Evolutionary conservation across 352 stramenopile genomes (phyloP), one percentile per base, ranked within the genome.

Genomic region (Phytophthora tentaculata): DNA sequence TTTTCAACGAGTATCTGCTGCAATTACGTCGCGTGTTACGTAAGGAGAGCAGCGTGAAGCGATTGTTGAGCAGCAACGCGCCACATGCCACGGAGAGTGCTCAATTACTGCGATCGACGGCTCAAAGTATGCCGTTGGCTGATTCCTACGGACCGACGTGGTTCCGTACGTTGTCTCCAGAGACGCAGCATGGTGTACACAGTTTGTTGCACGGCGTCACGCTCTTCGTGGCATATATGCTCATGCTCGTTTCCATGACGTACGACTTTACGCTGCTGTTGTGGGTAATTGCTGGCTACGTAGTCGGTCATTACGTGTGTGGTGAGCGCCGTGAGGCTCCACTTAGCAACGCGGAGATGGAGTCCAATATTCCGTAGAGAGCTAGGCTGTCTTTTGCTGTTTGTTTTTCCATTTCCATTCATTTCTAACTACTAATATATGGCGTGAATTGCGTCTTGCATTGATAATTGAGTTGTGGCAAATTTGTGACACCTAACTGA

Each of bases 221-320:
- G 9, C 89, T 91, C 44, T 64, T 88, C 13, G 72, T 92, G 19
- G 84, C 84, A 13, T 92, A 92, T 57, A 80, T 92, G 83, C 80
- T 92, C 26, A 92, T 92, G 84, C 79, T 92, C 20, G 84, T 89
- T 19, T 86, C 84, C 20, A 92, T 92, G 84, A 92, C 84, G 23
- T 92, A 92, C 72, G 84, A 92, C 60, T 77, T 80, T 55, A 71
- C 74, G 53, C 67, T 92, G 55, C 80, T 92, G 19, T 26, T 84
- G 10, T 86, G 77, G 73, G 74, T 74, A 12, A 77, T 92, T 37
- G 43, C 39, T 20, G 84, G 84, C 8, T 92, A 90, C 55, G 61
- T 91, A n/a, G 52, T 71, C 13, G 84, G 84, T 14, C 79, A 91
- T 71, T 92, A 86, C 56, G 45, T 91, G 14, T 92, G 89, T 60